A percentile compares a stretch with the other conserved stretches of the same genome.
phyloP scores from a whole-genome alignment of 805 yeast genomes.

The Ogataea paraovalis region DNA sequence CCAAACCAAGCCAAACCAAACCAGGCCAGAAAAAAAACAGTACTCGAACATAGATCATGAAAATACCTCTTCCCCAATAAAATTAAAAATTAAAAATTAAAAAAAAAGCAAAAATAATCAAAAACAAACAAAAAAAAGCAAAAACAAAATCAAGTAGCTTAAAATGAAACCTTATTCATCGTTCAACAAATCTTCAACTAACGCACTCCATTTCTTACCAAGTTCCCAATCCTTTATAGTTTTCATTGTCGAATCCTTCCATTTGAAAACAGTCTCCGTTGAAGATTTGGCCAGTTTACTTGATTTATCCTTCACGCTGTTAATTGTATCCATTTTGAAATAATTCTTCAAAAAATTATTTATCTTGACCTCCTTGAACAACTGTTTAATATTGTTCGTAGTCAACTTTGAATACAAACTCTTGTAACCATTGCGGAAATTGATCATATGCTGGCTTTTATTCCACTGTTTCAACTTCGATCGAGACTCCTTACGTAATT shows the following conservation, averaged over 20 bases:
- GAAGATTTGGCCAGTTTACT: neutral
- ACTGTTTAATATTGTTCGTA: too few species aligned
- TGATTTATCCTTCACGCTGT: neutral
- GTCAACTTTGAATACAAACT: too few species aligned
- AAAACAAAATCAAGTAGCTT: neutral
- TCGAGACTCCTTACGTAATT: neutral
- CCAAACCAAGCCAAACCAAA: neutral
- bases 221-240: neutral
- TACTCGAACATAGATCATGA: neutral
- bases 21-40: neutral
- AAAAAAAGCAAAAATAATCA: neutral
- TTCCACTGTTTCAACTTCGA: too few species aligned
- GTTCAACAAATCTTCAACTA: neutral
- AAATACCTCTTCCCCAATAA: too few species aligned
- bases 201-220: neutral
- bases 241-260: too few species aligned
- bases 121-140: neutral
- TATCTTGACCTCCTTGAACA: too few species aligned
- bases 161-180: neutral
- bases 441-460: too few species aligned
- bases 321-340: too few species aligned
- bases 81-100: too few species aligned
- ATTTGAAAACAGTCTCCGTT: neutral
- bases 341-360: too few species aligned
- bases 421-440: too few species aligned